Conservation (phyloP, 2,329 filamentous ascomycete species). For the Seiridium unicorne region DNA sequence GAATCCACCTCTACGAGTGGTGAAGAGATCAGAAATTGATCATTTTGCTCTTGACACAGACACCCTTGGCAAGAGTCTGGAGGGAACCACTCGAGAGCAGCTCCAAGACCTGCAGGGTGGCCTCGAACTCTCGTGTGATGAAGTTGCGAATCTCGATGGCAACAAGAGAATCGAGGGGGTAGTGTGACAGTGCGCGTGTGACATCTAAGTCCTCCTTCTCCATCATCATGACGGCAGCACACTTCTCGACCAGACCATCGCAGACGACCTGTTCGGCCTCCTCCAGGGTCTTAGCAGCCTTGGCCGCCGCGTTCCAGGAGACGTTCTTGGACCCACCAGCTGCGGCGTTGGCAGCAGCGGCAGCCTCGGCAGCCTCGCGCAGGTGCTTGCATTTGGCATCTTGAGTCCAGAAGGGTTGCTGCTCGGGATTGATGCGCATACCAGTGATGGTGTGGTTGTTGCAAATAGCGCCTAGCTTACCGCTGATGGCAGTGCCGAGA, state of each 20-base stretch:
- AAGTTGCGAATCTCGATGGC: conserved; percentile 51
- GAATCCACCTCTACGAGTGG: background rate
- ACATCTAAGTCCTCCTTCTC: conserved; percentile 47
- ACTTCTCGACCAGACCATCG: conserved; percentile 44
- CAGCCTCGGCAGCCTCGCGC: conserved; percentile 38
- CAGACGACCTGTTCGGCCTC: conserved; percentile 45
- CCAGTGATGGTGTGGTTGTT: conserved; percentile 53
- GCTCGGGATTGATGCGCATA: conserved; percentile 44
- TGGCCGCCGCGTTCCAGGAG: conserved; percentile 43
- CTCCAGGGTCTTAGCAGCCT: conserved; percentile 37
- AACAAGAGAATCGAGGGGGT: conserved; percentile 46
- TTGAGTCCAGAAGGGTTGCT: conserved; percentile 50
- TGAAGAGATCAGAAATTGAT: conserved; percentile 21
- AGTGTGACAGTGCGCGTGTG: conserved; percentile 37
- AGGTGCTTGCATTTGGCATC: conserved; percentile 55
- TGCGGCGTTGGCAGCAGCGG: conserved; percentile 32
- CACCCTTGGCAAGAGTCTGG: conserved; percentile 43
- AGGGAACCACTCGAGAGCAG: conserved; percentile 51
- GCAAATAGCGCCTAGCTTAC: conserved; percentile 38
- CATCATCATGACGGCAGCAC: conserved; percentile 48
- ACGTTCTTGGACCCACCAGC: conserved; percentile 26
- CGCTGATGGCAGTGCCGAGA: conserved; percentile 48
- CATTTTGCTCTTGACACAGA: conserved; percentile 46
- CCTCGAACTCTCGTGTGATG: conserved; percentile 47
- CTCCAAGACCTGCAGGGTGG: conserved; percentile 54